Conservation (phyloP, 352 stramenopile genomes). For the Phytophthora crassamura region DNA sequence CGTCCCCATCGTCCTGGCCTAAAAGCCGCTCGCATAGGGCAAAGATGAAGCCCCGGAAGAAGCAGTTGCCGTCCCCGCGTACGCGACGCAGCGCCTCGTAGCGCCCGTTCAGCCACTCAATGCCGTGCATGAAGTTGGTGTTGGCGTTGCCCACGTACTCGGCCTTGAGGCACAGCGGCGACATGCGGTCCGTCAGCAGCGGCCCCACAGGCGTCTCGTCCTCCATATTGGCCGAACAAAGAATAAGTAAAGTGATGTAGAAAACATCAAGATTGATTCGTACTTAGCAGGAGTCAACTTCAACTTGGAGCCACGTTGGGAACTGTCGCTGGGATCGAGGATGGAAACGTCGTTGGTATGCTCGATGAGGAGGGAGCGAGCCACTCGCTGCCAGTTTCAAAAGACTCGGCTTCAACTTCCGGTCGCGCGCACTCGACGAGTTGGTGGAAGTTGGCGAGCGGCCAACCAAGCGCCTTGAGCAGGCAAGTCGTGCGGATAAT, state of each 20-base stretch:
- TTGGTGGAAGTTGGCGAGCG: slow-evolving; percentile 37
- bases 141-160: slow-evolving; percentile 84
- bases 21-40: slow-evolving; percentile 84
- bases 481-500: slow-evolving; percentile 35
- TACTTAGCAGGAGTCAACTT: too few species aligned
- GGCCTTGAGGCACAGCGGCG: slow-evolving; percentile 59
- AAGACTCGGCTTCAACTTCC: slow-evolving; percentile 28
- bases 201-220: slow-evolving; percentile 17
- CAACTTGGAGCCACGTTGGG: too few species aligned
- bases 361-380: neutral
- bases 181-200: slow-evolving; percentile 66
- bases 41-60: slow-evolving; percentile 93
- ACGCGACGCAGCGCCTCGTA: slow-evolving; percentile 87
- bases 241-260: too few species aligned
- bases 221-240: too few species aligned
- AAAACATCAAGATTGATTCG: too few species aligned
- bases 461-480: slow-evolving; percentile 53
- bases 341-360: neutral
- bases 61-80: slow-evolving; percentile 92
- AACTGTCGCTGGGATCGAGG: too few species aligned
- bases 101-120: slow-evolving; percentile 61
- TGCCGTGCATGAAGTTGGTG: slow-evolving; percentile 73
- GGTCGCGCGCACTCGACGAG: slow-evolving; percentile 35
- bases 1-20: slow-evolving; percentile 32
- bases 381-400: slow-evolving; percentile 4